These are phyloP conservation scores for Zea mays DNA, from an alignment of 176 grass and related monocot species.

Conservation along the genomic window DNA sequence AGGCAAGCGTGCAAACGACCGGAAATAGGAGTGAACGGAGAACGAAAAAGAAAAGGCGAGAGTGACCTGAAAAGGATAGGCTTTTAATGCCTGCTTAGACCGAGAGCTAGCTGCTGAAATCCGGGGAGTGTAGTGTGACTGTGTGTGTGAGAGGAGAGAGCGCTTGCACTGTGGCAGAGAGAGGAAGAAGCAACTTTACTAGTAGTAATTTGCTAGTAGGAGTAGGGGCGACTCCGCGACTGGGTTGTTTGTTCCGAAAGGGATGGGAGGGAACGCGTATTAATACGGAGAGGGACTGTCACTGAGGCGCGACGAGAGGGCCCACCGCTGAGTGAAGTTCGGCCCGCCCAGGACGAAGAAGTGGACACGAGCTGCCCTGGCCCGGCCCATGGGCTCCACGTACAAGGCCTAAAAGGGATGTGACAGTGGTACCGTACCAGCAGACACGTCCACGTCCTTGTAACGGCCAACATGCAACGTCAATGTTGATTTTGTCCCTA, in stretches of 20 bases:
- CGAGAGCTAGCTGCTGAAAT: not conserved
- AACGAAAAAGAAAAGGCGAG: conserved; percentile 18
- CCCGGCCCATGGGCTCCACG: conserved; percentile 32
- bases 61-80: conserved; percentile 22
- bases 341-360: not conserved
- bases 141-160: not conserved
- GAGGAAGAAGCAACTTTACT: not conserved
- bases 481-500: not conserved
- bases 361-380: not conserved
- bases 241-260: conserved; percentile 34
- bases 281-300: conserved; percentile 26
- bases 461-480: not conserved
- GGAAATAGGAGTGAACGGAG: not conserved
- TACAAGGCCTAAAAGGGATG: not conserved
- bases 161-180: not conserved
- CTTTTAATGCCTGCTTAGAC: not conserved
- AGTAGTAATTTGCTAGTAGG: not conserved
- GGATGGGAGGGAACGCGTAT: conserved; percentile 32
- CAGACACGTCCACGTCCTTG: not conserved
- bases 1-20: conserved; percentile 32
- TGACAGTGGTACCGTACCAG: not conserved
- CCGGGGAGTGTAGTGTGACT: not conserved
- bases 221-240: not conserved
- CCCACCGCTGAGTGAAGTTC: not conserved
- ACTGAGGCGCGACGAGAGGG: not conserved